Percentiles rank a stretch among this genome's conserved stretches.
These are phyloP conservation scores for Beauveria rudraprayagi DNA, from an alignment of 2,329 filamentous ascomycete genomes.

Conservation along the genomic window DNA sequence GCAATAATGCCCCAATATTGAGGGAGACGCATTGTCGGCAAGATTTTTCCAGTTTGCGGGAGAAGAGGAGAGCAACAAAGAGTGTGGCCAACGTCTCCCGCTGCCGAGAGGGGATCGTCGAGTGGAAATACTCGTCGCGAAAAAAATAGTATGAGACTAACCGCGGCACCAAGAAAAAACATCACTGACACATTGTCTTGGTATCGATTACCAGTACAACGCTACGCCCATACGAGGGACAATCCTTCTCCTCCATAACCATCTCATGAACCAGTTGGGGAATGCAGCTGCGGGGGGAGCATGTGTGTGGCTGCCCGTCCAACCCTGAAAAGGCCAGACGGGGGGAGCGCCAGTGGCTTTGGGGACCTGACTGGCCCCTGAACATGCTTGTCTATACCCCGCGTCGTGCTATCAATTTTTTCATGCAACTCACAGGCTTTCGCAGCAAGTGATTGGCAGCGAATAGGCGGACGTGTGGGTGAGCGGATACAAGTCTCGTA, in stretches of 20 bases:
- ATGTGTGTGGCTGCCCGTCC: neutral
- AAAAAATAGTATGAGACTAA: neutral
- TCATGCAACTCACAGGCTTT: neutral
- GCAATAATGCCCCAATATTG: neutral
- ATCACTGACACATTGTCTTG: neutral
- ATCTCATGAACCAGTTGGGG: neutral
- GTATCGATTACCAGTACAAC: neutral
- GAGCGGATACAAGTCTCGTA: neutral
- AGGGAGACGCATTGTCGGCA: neutral
- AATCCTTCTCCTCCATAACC: neutral
- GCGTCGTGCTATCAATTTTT: neutral
- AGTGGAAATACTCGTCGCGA: neutral
- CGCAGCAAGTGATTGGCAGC: neutral
- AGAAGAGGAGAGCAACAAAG: neutral
- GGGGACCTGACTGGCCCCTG: neutral
- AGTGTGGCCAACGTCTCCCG: too few species aligned
- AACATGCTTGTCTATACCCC: neutral
- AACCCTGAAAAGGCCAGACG: neutral
- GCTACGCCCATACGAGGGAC: neutral
- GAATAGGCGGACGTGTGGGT: neutral
- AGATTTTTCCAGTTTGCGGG: too few species aligned
- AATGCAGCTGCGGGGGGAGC: neutral
- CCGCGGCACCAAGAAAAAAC: neutral
- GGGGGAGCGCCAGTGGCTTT: neutral
- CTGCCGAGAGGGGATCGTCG: neutral